phyloP scores from a whole-genome alignment of 1,284 basidiomycete genomes.

The Leccinum angustisporum region DNA sequence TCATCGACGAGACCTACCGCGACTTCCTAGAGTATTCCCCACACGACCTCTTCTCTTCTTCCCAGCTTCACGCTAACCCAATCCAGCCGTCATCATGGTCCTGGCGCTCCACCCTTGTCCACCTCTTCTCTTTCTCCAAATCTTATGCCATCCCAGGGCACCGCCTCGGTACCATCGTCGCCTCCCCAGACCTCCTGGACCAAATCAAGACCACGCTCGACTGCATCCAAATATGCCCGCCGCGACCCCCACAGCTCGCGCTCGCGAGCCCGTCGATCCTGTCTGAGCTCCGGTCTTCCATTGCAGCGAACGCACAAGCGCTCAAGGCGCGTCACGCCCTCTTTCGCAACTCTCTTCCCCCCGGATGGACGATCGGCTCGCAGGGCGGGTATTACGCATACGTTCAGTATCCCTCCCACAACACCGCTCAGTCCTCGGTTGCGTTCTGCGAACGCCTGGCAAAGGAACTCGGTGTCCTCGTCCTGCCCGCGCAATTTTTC shows the following conservation, averaged over 20 bases:
- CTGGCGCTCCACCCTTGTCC: constrained; percentile 69
- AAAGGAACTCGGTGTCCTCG: constrained; percentile 61
- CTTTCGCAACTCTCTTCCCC: constrained; percentile 52
- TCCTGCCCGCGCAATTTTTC: constrained; percentile 73
- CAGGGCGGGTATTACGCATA: constrained; percentile 78
- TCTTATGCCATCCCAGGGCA: constrained; percentile 86
- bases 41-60: constrained; percentile 50
- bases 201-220: constrained; percentile 70
- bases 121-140: constrained; percentile 82
- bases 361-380: constrained; percentile 60
- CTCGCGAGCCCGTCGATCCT: constrained; percentile 30
- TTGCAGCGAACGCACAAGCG: constrained; percentile 49
- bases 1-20: constrained; percentile 88
- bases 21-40: constrained; percentile 70
- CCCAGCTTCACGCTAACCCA: neutral
- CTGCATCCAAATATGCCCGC: constrained; percentile 79
- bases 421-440: constrained; percentile 36
- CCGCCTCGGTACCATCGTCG: constrained; percentile 77
- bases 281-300: constrained; percentile 48
- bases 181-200: constrained; percentile 55
- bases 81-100: constrained; percentile 11
- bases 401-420: constrained; percentile 68
- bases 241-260: constrained; percentile 68
- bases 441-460: constrained; percentile 64
- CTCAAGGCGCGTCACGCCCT: constrained; percentile 59